Base-by-base conservation (phyloP, 352 stramenopile species). In the Phytophthora ramorum region DNA sequence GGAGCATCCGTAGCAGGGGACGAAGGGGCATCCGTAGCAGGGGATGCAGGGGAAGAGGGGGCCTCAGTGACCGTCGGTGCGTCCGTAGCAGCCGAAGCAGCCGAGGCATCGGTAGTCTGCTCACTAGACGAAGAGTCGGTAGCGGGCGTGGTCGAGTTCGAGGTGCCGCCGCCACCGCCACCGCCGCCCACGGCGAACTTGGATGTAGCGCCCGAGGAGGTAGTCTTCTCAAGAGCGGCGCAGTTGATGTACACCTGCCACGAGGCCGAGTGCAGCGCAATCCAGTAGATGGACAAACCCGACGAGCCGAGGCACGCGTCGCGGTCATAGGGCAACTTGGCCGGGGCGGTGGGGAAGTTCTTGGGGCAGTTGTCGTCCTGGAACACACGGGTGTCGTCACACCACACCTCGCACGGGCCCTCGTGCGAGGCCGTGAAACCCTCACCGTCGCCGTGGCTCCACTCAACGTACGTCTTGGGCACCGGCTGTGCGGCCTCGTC, bases 231-330 rank as follows among this genome's bases (percentile, higher is more conserved):
- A 6, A 70, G 62, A 30, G 62, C 38, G 9, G 46, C 62, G 41
- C 63, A 76, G 51, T 72, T 70, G 28, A 63, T 74, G 64, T 77
- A 77, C 37, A 71, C 55, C 46, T 77, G 69, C 69, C 69, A 77
- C 22, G 53, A 48, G 10, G 60, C 19, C 16, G 46, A 43, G 54
- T 77, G 69, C 58, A 77, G 34, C 35, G 69, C 69, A 22, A 77
- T 59, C 69, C 69, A 77, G 49, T 69, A 59, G 44, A 64, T 48
- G 9, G 57, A 59, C 12, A 75, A 45, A 46, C 45, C 55, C 41
- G 59, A 69, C 7, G 65, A 57, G 28, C 55, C 58, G 6, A 53
- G 38, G 47, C 60, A 75, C 22, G 66, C 60, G 16, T 57, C 38
- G 52, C 40, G 46, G 30, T 78, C 66, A 44, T 69, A 72, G 13